A percentile compares a stretch with the other conserved stretches of the same genome.
Conservation (phyloP, 1,284 basidiomycete species). For the Papiliotrema nemorosa region DNA sequence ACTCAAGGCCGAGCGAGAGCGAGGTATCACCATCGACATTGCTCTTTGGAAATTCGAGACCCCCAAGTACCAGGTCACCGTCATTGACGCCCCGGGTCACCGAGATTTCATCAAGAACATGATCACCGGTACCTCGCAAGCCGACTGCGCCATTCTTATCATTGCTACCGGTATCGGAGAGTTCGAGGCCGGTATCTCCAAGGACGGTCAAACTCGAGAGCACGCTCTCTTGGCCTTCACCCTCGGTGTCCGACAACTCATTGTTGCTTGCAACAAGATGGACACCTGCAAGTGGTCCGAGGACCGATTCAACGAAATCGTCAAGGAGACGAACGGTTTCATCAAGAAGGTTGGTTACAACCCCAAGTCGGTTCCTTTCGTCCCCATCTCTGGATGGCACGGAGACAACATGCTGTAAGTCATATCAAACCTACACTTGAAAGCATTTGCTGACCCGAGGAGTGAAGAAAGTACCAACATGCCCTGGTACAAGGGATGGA, state of each 20-base stretch:
- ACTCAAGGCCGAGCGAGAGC: constrained; percentile 87
- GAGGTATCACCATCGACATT: constrained; percentile 99
- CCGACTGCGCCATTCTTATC: constrained; percentile 99
- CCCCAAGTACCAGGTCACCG: constrained; percentile 83
- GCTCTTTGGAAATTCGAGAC: constrained; percentile 98
- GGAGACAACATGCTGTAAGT: constrained; percentile 59
- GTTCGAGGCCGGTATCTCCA: constrained; percentile 99
- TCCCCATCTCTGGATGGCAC: constrained; percentile 99
- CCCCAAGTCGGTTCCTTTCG: constrained; percentile 97
- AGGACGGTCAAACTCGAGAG: constrained; percentile 99
- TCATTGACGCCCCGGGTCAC: constrained; percentile 85
- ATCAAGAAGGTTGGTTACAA: constrained; percentile 99
- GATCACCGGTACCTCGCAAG: constrained; percentile 99
- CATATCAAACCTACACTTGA: not conserved
- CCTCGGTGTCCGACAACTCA: constrained; percentile 99
- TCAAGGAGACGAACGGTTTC: constrained; percentile 99
- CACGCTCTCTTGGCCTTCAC: constrained; percentile 99
- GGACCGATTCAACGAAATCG: constrained; percentile 99
- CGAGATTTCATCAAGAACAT: constrained; percentile 99
- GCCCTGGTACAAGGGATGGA: constrained; percentile 99
- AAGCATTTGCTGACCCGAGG: not conserved
- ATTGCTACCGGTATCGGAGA: constrained; percentile 99
- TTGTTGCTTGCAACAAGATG: constrained; percentile 97
- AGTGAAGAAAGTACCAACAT: constrained; percentile 60
- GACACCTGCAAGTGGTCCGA: constrained; percentile 76